These are phyloP conservation scores for Suillus americanus DNA, from an alignment of 768 basidiomycete genomes.

Conservation along the genomic window DNA sequence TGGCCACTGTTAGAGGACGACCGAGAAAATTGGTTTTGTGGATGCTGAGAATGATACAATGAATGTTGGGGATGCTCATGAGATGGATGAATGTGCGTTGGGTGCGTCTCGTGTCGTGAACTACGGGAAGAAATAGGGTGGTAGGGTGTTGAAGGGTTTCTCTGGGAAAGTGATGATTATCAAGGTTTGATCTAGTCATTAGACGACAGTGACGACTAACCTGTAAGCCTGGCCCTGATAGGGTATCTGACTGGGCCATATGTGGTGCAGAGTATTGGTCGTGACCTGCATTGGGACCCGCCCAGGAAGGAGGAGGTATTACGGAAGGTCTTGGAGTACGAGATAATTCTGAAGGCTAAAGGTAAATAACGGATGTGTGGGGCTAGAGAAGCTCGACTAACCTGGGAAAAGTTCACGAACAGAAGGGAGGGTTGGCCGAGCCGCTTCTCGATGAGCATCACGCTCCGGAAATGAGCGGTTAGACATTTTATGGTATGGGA, in stretches of 20 bases:
- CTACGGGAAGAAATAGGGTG: conserved; percentile 21
- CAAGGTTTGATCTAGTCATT: background rate
- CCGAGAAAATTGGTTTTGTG: conserved; percentile 11
- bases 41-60: conserved; percentile 23
- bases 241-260: conserved; percentile 24
- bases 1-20: conserved; percentile 30
- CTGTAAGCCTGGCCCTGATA: conserved; percentile 32
- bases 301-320: conserved; percentile 42
- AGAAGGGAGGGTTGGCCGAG: conserved; percentile 64
- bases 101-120: conserved; percentile 27
- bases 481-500: conserved; percentile 31
- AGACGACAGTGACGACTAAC: conserved; percentile 12
- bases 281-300: conserved; percentile 37
- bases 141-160: conserved; percentile 20
- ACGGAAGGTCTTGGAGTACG: conserved; percentile 38
- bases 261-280: conserved; percentile 22
- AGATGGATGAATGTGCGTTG: conserved; percentile 13
- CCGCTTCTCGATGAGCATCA: conserved; percentile 22
- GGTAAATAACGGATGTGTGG: conserved; percentile 5
- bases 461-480: conserved; percentile 27
- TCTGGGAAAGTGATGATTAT: conserved; percentile 18
- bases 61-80: conserved; percentile 23
- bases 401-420: conserved; percentile 72
- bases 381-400: conserved; percentile 21
- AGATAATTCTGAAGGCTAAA: conserved; percentile 39